These are phyloP conservation scores for Mycena haematopus DNA, from an alignment of 768 basidiomycete genomes.

Conservation along the genomic window DNA sequence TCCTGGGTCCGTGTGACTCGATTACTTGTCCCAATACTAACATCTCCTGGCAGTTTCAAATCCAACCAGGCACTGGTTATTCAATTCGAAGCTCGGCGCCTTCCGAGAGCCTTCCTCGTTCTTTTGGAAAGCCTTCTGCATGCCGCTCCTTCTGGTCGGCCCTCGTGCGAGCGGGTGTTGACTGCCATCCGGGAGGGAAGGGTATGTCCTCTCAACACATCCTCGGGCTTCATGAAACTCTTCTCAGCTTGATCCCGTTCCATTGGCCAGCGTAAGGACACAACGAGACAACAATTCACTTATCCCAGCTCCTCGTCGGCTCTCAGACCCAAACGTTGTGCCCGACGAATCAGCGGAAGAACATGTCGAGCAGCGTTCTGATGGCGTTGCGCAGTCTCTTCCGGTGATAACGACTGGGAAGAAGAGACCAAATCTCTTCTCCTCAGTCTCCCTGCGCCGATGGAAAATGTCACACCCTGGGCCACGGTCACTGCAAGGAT, in stretches of 20 bases:
- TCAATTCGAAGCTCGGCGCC: slow-evolving; percentile 70
- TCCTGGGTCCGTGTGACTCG: slow-evolving; percentile 59
- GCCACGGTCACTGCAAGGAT: slow-evolving; percentile 4
- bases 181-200: slow-evolving; percentile 72
- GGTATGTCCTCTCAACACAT: slow-evolving; percentile 53
- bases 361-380: not conserved
- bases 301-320: slow-evolving; percentile 18
- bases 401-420: slow-evolving; percentile 1
- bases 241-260: slow-evolving; percentile 24
- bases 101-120: slow-evolving; percentile 74
- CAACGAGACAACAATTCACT: slow-evolving; percentile 11
- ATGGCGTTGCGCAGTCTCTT: not conserved
- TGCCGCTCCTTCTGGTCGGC: slow-evolving; percentile 63
- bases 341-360: not conserved
- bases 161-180: slow-evolving; percentile 75
- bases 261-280: not conserved
- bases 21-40: not conserved
- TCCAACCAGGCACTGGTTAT: slow-evolving; percentile 56
- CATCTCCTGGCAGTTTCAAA: slow-evolving; percentile 47
- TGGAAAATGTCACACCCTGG: slow-evolving; percentile 8
- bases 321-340: slow-evolving; percentile 5
- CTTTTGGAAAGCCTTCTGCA: slow-evolving; percentile 77
- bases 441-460: slow-evolving; percentile 20
- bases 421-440: slow-evolving; percentile 12
- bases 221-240: not conserved